A percentile compares a stretch with the other conserved stretches of the same genome.
These are phyloP conservation scores for Emiliania huxleyi DNA, from an alignment of 78 protist genomes.

Conservation along the genomic window DNA sequence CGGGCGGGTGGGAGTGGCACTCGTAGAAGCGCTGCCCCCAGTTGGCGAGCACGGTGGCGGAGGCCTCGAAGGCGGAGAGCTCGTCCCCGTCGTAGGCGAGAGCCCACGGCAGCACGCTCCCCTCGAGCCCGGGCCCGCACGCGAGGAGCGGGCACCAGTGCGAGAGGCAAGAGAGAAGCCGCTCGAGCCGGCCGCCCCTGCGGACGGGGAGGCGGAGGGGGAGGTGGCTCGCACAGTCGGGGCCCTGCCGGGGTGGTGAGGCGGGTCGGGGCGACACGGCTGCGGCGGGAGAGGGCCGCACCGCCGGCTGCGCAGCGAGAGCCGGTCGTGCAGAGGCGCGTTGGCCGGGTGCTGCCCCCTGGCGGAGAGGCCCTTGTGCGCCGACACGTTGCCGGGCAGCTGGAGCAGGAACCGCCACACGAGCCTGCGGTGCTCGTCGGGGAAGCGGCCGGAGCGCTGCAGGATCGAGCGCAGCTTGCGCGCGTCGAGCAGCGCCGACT, in stretches of 20 bases:
- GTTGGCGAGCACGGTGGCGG: neutral
- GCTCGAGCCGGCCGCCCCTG: slow-evolving; percentile 22
- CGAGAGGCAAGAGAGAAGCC: slow-evolving; percentile 14
- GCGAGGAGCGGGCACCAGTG: slow-evolving; percentile 37
- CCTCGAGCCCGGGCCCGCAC: neutral
- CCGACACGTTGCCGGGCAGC: neutral
- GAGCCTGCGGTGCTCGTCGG: slow-evolving; percentile 29
- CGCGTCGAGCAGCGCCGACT: neutral
- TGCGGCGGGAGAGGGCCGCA: too few relatives aligned
- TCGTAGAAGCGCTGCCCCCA: slow-evolving; percentile 20
- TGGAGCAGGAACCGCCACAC: slow-evolving; percentile 53
- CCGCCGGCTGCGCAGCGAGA: slow-evolving; percentile 5
- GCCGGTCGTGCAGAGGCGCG: neutral
- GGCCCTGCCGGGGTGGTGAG: too few relatives aligned
- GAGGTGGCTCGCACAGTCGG: too few relatives aligned
- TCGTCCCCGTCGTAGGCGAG: neutral
- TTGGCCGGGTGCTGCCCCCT: slow-evolving; percentile 12
- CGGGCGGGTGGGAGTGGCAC: slow-evolving; percentile 38
- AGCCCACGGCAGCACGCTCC: slow-evolving; percentile 30
- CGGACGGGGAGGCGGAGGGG: too few relatives aligned
- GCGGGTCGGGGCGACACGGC: too few relatives aligned
- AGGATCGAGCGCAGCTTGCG: neutral
- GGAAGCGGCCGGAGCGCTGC: slow-evolving; percentile 26
- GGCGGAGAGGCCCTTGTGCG: neutral
- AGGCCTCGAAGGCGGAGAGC: slow-evolving; percentile 9